Conservation (phyloP, 2,329 filamentous ascomycete genomes). For the Arthrobotrys megalospora region DNA sequence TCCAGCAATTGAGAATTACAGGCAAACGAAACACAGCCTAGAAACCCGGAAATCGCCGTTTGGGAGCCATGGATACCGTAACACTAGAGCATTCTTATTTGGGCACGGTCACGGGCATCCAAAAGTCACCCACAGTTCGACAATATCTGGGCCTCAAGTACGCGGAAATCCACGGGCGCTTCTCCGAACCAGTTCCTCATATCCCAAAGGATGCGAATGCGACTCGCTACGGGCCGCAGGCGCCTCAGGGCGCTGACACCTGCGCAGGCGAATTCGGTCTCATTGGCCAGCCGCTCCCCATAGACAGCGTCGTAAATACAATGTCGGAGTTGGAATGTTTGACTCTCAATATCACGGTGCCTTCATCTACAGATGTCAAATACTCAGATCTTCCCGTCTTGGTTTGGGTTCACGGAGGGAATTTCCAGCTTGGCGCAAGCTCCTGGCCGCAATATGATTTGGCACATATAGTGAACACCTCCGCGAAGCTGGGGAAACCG, state of each 20-base stretch:
- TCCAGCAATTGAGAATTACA: not conserved
- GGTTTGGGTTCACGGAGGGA: slow-evolving; percentile 73
- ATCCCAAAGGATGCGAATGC: slow-evolving; percentile 40
- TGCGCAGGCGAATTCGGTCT: slow-evolving; percentile 46
- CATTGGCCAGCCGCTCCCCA: slow-evolving; percentile 37
- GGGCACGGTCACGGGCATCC: slow-evolving; percentile 30
- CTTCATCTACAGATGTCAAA: slow-evolving; percentile 63
- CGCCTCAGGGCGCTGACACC: slow-evolving; percentile 48
- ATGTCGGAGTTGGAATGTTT: slow-evolving; percentile 69
- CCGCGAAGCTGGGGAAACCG: slow-evolving; percentile 68
- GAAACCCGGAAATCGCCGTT: too few species aligned
- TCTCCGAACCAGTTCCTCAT: slow-evolving; percentile 47
- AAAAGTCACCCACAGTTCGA: slow-evolving; percentile 37
- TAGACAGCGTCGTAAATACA: slow-evolving; percentile 34
- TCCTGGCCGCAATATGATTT: slow-evolving; percentile 73
- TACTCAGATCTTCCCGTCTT: slow-evolving; percentile 70
- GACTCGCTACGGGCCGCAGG: slow-evolving; percentile 49
- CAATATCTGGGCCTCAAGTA: slow-evolving; percentile 55
- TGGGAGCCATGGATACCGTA: slow-evolving; percentile 29
- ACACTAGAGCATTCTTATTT: slow-evolving; percentile 43
- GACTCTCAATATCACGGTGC: slow-evolving; percentile 72
- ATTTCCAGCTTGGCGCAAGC: slow-evolving; percentile 70
- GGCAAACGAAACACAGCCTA: not conserved
- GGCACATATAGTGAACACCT: slow-evolving; percentile 69
- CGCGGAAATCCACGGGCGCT: slow-evolving; percentile 41